phyloP scores from a whole-genome alignment of 305 asterid species.

The Plantago coronopus region DNA sequence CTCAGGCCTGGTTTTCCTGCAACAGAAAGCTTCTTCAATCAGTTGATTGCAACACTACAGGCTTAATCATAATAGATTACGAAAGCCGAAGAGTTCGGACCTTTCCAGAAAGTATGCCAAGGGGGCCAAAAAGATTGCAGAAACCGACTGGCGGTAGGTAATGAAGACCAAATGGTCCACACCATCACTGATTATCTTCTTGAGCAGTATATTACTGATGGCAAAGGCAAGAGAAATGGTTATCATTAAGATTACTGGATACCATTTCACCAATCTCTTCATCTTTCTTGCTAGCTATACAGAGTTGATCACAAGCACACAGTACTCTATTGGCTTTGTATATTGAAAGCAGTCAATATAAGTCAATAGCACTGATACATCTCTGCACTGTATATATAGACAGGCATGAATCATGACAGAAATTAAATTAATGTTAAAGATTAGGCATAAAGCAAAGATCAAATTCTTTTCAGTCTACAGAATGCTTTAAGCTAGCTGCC shows the following conservation, averaged over 20 bases:
- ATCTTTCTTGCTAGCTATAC: slow-evolving; percentile 10
- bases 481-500: slow-evolving; percentile 23
- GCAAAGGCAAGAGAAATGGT: slow-evolving; percentile 57
- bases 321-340: not conserved
- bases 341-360: not conserved
- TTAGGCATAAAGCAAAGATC: slow-evolving; percentile 13
- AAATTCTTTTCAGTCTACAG: slow-evolving; percentile 20
- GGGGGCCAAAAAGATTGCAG: slow-evolving; percentile 57
- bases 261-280: slow-evolving; percentile 45
- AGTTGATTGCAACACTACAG: not conserved
- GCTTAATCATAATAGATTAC: no score
- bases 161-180: slow-evolving; percentile 62
- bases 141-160: slow-evolving; percentile 62
- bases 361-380: not conserved
- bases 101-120: slow-evolving; percentile 64
- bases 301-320: not conserved
- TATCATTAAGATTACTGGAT: slow-evolving; percentile 50
- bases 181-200: slow-evolving; percentile 52
- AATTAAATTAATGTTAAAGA: slow-evolving; percentile 10
- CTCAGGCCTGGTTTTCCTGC: slow-evolving; percentile 68
- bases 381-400: slow-evolving; percentile 14
- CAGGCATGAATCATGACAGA: not conserved
- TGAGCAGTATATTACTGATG: slow-evolving; percentile 58
- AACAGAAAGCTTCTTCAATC: slow-evolving; percentile 11
- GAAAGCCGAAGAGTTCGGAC: slow-evolving; percentile 19